Base-by-base conservation (phyloP, 805 yeast genomes). In the Kuraishia molischiana region DNA sequence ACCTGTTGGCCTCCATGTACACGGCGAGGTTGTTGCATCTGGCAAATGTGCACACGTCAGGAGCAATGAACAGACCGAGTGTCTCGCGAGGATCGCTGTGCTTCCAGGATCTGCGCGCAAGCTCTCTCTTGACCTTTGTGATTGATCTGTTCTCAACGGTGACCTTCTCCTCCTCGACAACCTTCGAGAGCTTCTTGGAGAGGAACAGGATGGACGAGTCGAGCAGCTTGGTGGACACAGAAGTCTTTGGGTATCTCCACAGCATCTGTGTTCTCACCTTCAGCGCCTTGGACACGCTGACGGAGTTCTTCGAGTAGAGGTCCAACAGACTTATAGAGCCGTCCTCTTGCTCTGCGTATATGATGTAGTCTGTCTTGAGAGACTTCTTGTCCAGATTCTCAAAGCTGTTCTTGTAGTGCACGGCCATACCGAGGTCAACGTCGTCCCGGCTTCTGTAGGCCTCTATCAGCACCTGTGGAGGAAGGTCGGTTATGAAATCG, bases 51-150 rank as follows among this genome's bases (percentile, higher is more conserved):
- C 82, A 74, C 41, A 77, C 74, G 21, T 70, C 64, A 3, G 96
- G 95, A 20, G 89, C 54, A 19, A 79, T 69, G 44, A 81, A 72
- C 48, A 90, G 64, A 3, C 82, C 82, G 14, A 92, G 72, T 1
- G 79, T 72, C 39, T 78, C 85, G 44, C 67, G 66, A 8, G 58
- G 53, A 4, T 52, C 49, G 0, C 81, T 66, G 53, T 87, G 95
- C 49, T 72, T 74, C 98, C 98, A 92, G 2, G 95, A 80, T 44
- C 95, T 74, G 58, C 97, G 74, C 3, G 95, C 94, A 41, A 90
- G 60, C 51, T 87, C 95, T 51, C 97, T 74, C 31, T 87, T 72
- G 19, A 89, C 67, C 51, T 83, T 83, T 18, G 72, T 70, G 28
- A 78, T 60, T 4, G 86, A 68, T 45, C 76, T 68, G 41, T 61